Evolutionary conservation across 2,329 filamentous ascomycete genomes (phyloP), one percentile per base, ranked within the genome.

Genomic region (Alternaria sp.): DNA sequence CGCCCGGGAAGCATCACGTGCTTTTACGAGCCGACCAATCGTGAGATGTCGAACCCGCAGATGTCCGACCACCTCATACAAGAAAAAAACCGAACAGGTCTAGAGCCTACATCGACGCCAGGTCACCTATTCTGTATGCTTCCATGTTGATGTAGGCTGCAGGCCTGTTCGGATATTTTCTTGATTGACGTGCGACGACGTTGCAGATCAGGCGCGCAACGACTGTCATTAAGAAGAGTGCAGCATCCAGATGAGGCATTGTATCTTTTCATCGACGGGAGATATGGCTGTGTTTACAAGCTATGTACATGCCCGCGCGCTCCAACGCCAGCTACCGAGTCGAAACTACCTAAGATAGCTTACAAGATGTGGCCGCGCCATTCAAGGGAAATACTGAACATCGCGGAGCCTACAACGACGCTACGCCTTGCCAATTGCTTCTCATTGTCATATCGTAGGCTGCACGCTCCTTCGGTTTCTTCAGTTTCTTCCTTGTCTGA

Each of bases 1-100:
- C n/a, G 36, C 32, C 15, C 6, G 13, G 26, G 13, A 3, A 6
- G 3, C n/a, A 19, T 67, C 66, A 66, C 60, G 58, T 66, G 63
- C 30, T 36, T 61, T 54, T 64, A 66, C 66, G 61, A 68, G 44
- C 57, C 30, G 6, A 25, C 64, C 57, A 62, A 66, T 66, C 63
- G 59, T 15, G 12, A 40, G 13, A 44, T 6, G 9, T 13, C 13
- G 8, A 19, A 12, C n/a, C 30, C 40, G 30, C 19, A 36, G 28
- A 23, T 15, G 9, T n/a, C 49, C 9, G 9, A 40, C 36, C 13
- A 32, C 30, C 30, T 32, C 13, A 32, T 32, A 15, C 30, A 4
- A 32, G 30, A n/a, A 40, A 76, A 72, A 15, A 32, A 3, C 30
- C 30, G 30, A 32, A 32, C 12, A 32, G 30, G 30, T 3, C 30